phyloP scores from a whole-genome alignment of 108 stramenopile species.

The Cyclotella baltica region DNA sequence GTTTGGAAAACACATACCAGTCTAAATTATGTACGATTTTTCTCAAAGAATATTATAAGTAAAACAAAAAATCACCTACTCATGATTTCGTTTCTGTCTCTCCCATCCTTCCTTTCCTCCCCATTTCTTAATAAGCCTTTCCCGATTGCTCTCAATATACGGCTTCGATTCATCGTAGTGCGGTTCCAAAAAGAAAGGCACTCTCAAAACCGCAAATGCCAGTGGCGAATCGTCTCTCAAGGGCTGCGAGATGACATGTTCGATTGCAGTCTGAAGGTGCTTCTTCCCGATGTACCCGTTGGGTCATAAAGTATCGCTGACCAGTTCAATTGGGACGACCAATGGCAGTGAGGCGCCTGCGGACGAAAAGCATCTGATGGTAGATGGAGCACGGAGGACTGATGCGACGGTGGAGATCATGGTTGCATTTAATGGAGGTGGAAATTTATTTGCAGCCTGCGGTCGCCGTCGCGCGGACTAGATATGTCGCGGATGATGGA shows the following conservation, averaged over 20 bases:
- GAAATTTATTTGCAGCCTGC: no score
- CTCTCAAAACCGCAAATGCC: conserved; percentile 78
- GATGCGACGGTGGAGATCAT: no score
- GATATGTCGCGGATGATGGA: no score
- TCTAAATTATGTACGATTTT: not conserved
- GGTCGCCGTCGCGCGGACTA: no score
- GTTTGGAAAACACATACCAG: not conserved
- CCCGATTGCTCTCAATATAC: conserved; percentile 83
- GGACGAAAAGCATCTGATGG: conserved; percentile 16
- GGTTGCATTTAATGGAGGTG: no score
- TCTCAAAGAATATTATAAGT: not conserved
- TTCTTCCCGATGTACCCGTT: conserved; percentile 90
- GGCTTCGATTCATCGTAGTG: conserved; percentile 74
- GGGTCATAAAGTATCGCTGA: conserved; percentile 88
- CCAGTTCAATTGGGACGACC: conserved; percentile 75
- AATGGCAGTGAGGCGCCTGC: conserved; percentile 27
- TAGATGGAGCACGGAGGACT: no score
- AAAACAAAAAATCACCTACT: conserved; percentile 49
- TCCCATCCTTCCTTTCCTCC: conserved; percentile 83
- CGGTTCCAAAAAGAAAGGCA: conserved; percentile 90
- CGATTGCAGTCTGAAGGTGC: conserved; percentile 76
- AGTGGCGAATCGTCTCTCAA: conserved; percentile 50
- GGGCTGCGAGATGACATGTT: conserved; percentile 64
- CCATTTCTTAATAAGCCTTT: conserved; percentile 83
- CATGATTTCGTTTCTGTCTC: conserved; percentile 72